Evolutionary conservation across 2,329 filamentous ascomycete genomes (phyloP).

Genomic region (Pseudogymnoascus sp.): DNA sequence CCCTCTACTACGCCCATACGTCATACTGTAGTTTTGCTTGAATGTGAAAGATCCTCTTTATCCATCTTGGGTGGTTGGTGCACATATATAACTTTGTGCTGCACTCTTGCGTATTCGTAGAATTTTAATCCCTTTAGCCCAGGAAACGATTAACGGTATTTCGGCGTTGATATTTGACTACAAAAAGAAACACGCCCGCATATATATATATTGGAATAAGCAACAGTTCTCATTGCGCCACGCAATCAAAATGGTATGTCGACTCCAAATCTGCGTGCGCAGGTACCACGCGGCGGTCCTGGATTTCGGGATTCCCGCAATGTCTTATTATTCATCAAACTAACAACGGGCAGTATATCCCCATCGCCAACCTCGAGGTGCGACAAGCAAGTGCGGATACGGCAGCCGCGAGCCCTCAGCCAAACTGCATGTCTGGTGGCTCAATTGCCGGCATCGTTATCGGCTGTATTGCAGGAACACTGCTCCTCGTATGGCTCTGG

Average conservation of each 20-base stretch:
- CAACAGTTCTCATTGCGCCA: not conserved
- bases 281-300: not conserved
- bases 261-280: not conserved
- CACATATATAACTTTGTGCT: not conserved
- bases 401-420: constrained; percentile 1
- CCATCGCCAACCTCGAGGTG: constrained; percentile 5
- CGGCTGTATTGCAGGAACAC: constrained; percentile 7
- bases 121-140: not conserved
- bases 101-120: not conserved
- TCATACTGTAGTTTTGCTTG: not conserved
- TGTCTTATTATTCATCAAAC: not conserved
- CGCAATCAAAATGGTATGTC: not conserved
- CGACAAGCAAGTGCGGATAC: not conserved
- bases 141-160: not conserved
- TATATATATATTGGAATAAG: not conserved
- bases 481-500: constrained; percentile 5
- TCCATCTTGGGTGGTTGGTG: not conserved
- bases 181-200: not conserved
- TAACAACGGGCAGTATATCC: constrained; percentile 1
- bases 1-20: not conserved
- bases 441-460: constrained; percentile 8
- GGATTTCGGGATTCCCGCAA: not conserved
- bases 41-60: not conserved
- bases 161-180: not conserved
- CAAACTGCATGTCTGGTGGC: constrained; percentile 5